A percentile compares a stretch with the other conserved stretches of the same genome.
These are phyloP conservation scores for Dillenia turbinata DNA, from an alignment of 164 flowering plant genomes.

Conservation along the genomic window DNA sequence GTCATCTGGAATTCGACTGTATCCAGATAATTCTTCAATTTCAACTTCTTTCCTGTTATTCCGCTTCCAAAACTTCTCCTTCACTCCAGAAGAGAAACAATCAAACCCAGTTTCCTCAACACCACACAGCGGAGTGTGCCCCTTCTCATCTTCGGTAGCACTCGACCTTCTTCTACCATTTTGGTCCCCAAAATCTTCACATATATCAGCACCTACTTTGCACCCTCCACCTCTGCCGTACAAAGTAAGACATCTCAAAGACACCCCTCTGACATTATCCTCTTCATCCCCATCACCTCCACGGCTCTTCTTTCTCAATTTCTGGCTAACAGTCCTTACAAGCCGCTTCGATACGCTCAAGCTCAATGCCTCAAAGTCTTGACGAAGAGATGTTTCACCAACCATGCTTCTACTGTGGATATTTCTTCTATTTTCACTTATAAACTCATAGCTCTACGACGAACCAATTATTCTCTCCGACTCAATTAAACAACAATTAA, in stretches of 20 bases:
- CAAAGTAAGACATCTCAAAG: constrained; percentile 64
- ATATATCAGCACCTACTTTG: constrained; percentile 80
- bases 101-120: constrained; percentile 60
- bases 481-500: too few relatives aligned
- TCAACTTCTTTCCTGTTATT: constrained; percentile 42
- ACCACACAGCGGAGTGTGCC: constrained; percentile 46
- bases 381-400: constrained; percentile 40
- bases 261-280: constrained; percentile 37
- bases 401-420: background rate
- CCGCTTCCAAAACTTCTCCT: constrained; percentile 70
- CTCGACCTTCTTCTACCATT: constrained; percentile 55
- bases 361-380: constrained; percentile 54
- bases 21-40: constrained; percentile 25
- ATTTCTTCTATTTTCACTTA: too few relatives aligned
- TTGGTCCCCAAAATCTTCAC: constrained; percentile 61
- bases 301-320: constrained; percentile 46
- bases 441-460: too few relatives aligned
- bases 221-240: constrained; percentile 87
- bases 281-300: constrained; percentile 51
- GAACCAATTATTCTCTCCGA: too few relatives aligned
- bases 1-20: constrained; percentile 71
- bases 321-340: constrained; percentile 65
- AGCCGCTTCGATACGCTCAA: constrained; percentile 67
- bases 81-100: constrained; percentile 73
- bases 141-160: constrained; percentile 60